These are phyloP conservation scores for Capronia americana DNA, from an alignment of 2,329 filamentous ascomycete species.

Conservation along the genomic window DNA sequence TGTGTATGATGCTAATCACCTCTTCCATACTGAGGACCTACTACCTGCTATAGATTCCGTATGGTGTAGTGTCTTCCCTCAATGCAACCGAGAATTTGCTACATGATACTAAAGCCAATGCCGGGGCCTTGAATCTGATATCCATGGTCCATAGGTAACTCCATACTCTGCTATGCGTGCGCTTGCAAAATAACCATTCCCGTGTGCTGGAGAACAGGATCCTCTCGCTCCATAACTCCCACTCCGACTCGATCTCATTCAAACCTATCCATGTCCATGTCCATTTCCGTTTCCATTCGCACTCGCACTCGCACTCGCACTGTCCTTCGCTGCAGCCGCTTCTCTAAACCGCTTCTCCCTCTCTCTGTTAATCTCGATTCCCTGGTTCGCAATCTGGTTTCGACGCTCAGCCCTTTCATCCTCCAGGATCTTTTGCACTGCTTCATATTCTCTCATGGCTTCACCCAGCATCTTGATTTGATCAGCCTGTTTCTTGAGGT, in stretches of 20 bases:
- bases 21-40: background rate
- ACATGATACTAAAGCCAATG: background rate
- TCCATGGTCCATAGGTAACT: background rate
- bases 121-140: background rate
- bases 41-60: background rate
- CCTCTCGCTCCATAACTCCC: background rate
- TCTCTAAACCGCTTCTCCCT: background rate
- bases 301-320: background rate
- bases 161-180: background rate
- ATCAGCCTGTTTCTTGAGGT: constrained; percentile 13
- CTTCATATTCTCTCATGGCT: constrained; percentile 9
- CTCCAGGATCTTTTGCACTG: background rate
- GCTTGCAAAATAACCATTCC: background rate
- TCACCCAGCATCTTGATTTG: background rate
- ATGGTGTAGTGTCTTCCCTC: background rate
- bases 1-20: too few relatives aligned
- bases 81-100: too few relatives aligned
- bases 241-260: background rate
- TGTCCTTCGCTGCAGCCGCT: background rate
- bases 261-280: background rate
- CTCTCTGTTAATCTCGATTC: background rate
- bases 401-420: background rate
- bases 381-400: background rate
- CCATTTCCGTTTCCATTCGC: background rate
- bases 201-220: background rate